Percentiles rank a stretch among this genome's conserved stretches.
Conservation (phyloP, 2,329 filamentous ascomycete species). For the Botrytis porri region DNA sequence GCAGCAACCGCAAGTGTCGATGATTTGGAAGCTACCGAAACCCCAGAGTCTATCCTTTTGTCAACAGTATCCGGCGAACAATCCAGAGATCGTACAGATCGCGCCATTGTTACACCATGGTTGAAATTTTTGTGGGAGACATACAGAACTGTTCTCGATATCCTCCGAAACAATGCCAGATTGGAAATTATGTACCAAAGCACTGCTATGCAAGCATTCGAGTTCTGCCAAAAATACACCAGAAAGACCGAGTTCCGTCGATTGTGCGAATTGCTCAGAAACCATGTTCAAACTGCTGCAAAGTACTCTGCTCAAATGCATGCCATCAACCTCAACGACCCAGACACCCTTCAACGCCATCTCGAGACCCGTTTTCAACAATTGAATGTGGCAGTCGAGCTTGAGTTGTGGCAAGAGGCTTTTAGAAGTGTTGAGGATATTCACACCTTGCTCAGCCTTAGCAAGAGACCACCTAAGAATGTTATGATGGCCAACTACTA, state of each 20-base stretch:
- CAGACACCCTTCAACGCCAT: constrained; percentile 94
- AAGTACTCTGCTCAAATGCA: constrained; percentile 99
- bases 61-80: constrained; percentile 98
- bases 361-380: constrained; percentile 98
- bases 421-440: constrained; percentile 99
- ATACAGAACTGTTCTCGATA: constrained; percentile 96
- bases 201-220: constrained; percentile 96
- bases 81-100: constrained; percentile 93
- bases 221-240: constrained; percentile 97
- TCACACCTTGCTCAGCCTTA: constrained; percentile 92
- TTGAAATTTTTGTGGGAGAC: constrained; percentile 99
- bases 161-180: constrained; percentile 97
- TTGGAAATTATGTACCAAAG: constrained; percentile 98
- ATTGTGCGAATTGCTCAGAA: constrained; percentile 95
- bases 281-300: constrained; percentile 97
- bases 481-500: constrained; percentile 99
- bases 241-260: constrained; percentile 99
- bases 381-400: constrained; percentile 94
- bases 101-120: constrained; percentile 97
- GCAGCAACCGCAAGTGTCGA: constrained; percentile 74
- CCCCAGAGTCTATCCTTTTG: constrained; percentile 94
- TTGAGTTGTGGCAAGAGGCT: constrained; percentile 98
- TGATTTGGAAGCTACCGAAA: constrained; percentile 95
- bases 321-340: constrained; percentile 97
- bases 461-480: constrained; percentile 97